A percentile compares a stretch with the other conserved stretches of the same genome.
Conservation (phyloP, 306 rosid genomes). For the Prunus padus region DNA sequence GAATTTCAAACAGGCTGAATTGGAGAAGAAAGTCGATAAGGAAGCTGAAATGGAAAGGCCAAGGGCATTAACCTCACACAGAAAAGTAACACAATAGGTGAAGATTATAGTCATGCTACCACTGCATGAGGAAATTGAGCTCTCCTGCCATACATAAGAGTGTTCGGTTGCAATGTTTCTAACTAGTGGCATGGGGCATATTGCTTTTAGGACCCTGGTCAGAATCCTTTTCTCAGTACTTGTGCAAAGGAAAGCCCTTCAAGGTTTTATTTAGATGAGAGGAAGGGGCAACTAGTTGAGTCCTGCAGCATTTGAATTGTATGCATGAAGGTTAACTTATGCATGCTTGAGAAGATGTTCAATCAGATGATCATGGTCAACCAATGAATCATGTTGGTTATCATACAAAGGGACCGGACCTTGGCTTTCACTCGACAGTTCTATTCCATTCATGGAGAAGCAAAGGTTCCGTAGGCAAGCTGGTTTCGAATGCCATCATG, state of each 20-base stretch:
- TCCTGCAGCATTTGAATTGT: slow-evolving; percentile 9
- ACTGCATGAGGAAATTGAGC: slow-evolving; percentile 35
- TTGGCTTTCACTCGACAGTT: slow-evolving; percentile 3
- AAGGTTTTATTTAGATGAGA: slow-evolving; percentile 8
- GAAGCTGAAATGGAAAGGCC: slow-evolving; percentile 93
- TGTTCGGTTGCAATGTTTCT: slow-evolving; percentile 35
- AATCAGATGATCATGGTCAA: slow-evolving; percentile 18
- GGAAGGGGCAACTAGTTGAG: slow-evolving; percentile 18
- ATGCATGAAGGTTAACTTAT: slow-evolving; percentile 11
- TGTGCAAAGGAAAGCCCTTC: slow-evolving; percentile 32
- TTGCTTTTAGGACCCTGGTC: slow-evolving; percentile 38
- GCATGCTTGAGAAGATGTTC: slow-evolving; percentile 24
- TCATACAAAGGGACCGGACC: slow-evolving; percentile 14
- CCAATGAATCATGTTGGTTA: slow-evolving; percentile 11
- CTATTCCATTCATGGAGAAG: slow-evolving; percentile 16
- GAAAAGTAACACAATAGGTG: slow-evolving; percentile 51
- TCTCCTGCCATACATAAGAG: slow-evolving; percentile 40
- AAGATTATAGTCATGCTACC: slow-evolving; percentile 34
- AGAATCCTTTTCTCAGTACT: slow-evolving; percentile 28
- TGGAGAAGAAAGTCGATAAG: slow-evolving; percentile 83
- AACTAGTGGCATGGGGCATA: slow-evolving; percentile 14
- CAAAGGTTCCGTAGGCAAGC: not conserved
- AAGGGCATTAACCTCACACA: slow-evolving; percentile 59
- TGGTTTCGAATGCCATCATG: not conserved
- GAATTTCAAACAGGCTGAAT: slow-evolving; percentile 84